Conservation (phyloP, 495 filamentous ascomycete genomes). For the Xylaria intraflava region DNA sequence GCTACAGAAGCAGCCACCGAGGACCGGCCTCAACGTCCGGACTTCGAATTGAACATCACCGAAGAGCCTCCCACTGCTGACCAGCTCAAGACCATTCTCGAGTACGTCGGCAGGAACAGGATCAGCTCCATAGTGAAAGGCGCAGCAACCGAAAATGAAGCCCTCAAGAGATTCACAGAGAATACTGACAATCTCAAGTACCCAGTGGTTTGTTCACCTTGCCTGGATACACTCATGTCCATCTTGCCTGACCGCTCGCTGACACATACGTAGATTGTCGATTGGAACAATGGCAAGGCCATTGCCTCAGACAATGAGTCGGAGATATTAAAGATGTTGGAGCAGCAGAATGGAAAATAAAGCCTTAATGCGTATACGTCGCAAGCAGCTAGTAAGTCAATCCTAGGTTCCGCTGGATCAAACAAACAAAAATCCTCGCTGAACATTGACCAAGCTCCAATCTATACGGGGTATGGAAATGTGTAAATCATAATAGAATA, state of each 20-base stretch:
- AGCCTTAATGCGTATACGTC: not conserved
- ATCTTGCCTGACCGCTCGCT: constrained; percentile 2
- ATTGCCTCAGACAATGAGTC: constrained; percentile 71
- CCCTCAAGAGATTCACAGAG: constrained; percentile 63
- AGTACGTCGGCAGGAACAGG: constrained; percentile 60
- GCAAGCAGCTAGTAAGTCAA: not conserved
- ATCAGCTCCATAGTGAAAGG: constrained; percentile 60
- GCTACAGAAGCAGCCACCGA: constrained; percentile 53
- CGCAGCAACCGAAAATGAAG: constrained; percentile 64
- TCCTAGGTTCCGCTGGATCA: not conserved
- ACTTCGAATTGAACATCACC: constrained; percentile 83
- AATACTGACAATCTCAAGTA: constrained; percentile 54
- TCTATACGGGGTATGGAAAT: not conserved
- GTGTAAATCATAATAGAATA: not conserved
- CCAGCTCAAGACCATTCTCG: constrained; percentile 80
- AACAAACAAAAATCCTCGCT: not conserved
- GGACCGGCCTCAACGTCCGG: constrained; percentile 55
- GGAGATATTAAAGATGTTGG: constrained; percentile 73
- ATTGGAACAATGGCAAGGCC: constrained; percentile 87
- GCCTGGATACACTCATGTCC: not conserved
- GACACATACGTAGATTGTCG: constrained; percentile 56
- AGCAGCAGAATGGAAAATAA: constrained; percentile 14
- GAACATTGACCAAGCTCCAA: not conserved
- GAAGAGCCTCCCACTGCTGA: constrained; percentile 73
- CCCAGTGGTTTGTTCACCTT: constrained; percentile 55